Evolutionary conservation across 768 basidiomycete genomes (phyloP).

Genomic region (Clathrus columnatus): DNA sequence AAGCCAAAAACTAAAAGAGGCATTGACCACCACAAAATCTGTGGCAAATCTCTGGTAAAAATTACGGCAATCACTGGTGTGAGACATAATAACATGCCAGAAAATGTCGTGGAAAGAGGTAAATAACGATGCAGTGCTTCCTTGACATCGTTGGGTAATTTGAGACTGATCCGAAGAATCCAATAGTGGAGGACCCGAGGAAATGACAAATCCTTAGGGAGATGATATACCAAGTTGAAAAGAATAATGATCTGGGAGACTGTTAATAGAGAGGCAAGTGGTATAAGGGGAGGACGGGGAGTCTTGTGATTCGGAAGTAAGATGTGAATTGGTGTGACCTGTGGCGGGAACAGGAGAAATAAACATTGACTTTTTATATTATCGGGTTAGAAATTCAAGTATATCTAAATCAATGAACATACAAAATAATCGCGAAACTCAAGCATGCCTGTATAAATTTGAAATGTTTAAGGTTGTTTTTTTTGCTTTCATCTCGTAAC

Average conservation of each 20-base stretch:
- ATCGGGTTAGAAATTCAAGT: conserved; percentile 32
- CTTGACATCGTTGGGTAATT: background rate
- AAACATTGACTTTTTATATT: conserved; percentile 34
- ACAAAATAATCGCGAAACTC: conserved; percentile 40
- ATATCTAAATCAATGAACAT: conserved; percentile 7
- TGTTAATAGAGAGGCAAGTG: conserved; percentile 37
- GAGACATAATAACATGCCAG: conserved; percentile 30
- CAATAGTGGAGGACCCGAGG: conserved; percentile 23
- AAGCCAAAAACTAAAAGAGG: background rate
- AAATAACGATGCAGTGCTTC: background rate
- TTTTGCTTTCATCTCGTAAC: conserved; percentile 36
- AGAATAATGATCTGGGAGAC: conserved; percentile 40
- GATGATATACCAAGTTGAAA: conserved; percentile 15
- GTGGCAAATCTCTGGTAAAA: conserved; percentile 22
- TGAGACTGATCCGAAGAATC: conserved; percentile 17
- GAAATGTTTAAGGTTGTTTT: conserved; percentile 34
- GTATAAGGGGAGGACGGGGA: conserved; percentile 28
- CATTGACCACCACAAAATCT: conserved; percentile 9
- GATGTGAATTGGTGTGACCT: conserved; percentile 23
- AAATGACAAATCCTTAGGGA: conserved; percentile 18
- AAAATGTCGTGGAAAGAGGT: background rate
- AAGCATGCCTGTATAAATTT: conserved; percentile 34
- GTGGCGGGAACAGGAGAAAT: conserved; percentile 38
- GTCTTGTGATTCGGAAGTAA: conserved; percentile 15
- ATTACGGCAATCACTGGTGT: conserved; percentile 43